phyloP scores from a whole-genome alignment of 345 rosid genomes.

The Rhodamnia rubescens region DNA sequence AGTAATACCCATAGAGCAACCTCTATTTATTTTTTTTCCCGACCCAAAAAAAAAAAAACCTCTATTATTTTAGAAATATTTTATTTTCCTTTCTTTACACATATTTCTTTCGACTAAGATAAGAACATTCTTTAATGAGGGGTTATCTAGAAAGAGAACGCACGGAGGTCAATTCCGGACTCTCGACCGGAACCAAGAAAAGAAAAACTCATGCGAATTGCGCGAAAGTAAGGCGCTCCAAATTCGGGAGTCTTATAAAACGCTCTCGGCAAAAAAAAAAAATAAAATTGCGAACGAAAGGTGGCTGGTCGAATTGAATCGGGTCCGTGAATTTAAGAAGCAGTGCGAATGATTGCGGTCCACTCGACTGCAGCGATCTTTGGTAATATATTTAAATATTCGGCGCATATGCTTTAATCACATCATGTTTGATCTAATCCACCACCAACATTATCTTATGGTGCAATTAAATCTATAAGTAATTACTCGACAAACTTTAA shows the following conservation, averaged over 20 bases:
- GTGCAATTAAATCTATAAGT: neutral
- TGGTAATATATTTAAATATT: neutral
- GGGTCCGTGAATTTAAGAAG: neutral
- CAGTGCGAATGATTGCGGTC: neutral
- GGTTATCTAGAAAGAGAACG: too few species aligned
- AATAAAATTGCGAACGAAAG: neutral
- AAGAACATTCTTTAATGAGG: too few species aligned
- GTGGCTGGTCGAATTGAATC: neutral
- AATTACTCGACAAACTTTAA: neutral
- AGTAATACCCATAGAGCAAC: neutral
- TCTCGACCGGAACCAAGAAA: too few species aligned
- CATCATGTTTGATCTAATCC: neutral
- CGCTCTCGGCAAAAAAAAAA: too few species aligned
- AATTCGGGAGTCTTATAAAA: too few species aligned
- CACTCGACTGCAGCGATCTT: neutral
- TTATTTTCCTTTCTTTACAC: too few species aligned
- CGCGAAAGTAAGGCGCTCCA: neutral
- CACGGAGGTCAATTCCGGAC: too few species aligned
- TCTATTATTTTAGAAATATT: too few species aligned
- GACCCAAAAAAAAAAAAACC: too few species aligned
- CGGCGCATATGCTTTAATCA: neutral
- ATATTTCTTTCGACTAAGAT: too few species aligned
- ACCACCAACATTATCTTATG: neutral
- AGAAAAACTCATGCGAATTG: too few species aligned
- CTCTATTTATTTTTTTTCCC: neutral